These are phyloP conservation scores for Pseudozyma flocculosa DNA, from an alignment of 1,284 basidiomycete genomes.

Conservation along the genomic window DNA sequence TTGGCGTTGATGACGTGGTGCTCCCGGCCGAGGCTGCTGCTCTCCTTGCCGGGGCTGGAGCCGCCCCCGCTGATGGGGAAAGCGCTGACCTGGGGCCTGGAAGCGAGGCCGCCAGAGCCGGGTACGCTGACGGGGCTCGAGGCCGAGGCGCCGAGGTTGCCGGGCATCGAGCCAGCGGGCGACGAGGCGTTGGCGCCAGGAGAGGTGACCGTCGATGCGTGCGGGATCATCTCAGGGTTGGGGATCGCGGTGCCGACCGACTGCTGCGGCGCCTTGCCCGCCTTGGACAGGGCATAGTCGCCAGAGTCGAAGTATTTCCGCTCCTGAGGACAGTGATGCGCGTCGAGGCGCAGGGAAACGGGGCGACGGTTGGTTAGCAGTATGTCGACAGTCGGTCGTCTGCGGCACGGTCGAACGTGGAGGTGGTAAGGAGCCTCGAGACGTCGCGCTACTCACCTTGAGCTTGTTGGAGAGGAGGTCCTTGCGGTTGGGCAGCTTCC, in stretches of 20 bases:
- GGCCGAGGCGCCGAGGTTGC: constrained; percentile 64
- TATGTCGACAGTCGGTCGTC: too few relatives aligned
- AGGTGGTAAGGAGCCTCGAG: too few relatives aligned
- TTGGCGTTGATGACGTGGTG: constrained; percentile 35
- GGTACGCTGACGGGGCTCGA: constrained; percentile 71
- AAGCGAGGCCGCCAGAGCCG: constrained; percentile 66
- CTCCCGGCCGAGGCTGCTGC: constrained; percentile 38
- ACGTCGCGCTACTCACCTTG: constrained; percentile 69
- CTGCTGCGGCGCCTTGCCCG: constrained; percentile 81
- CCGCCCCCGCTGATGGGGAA: constrained; percentile 38
- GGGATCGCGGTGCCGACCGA: constrained; percentile 90
- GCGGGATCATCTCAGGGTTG: constrained; percentile 71
- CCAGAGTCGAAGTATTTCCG: constrained; percentile 98
- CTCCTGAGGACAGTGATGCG: constrained; percentile 65
- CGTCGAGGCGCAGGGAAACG: not conserved
- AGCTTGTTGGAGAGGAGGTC: constrained; percentile 90
- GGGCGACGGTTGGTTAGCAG: too few relatives aligned
- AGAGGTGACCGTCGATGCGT: constrained; percentile 52
- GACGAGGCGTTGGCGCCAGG: constrained; percentile 67
- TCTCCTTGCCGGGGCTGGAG: constrained; percentile 42
- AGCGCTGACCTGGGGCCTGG: constrained; percentile 55
- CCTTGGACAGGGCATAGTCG: constrained; percentile 93
- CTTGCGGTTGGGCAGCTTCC: constrained; percentile 89
- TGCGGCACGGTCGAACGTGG: too few relatives aligned
- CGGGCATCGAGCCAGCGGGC: constrained; percentile 71